These are phyloP conservation scores for Arthrobotrys sinensis DNA, from an alignment of 2,329 filamentous ascomycete species.

Conservation along the genomic window DNA sequence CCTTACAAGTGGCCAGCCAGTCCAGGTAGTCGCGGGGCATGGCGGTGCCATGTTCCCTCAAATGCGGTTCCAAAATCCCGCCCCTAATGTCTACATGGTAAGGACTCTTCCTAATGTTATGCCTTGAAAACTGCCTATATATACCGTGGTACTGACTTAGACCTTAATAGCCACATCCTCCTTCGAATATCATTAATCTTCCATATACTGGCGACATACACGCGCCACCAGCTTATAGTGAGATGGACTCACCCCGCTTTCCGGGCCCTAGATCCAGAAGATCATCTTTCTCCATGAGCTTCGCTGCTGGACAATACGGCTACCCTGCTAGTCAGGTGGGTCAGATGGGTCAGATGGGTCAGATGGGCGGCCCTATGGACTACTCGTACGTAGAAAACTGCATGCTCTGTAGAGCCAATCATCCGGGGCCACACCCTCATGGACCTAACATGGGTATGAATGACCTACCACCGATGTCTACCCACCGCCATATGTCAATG, in stretches of 20 bases:
- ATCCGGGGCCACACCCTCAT: conserved; percentile 45
- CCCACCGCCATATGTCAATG: conserved; percentile 24
- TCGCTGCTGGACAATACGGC: conserved; percentile 11
- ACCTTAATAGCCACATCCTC: conserved; percentile 1
- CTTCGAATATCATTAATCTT: conserved; percentile 19
- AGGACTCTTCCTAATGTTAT: background rate
- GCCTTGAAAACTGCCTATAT: no score
- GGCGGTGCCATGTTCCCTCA: conserved; percentile 9
- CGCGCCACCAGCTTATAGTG: conserved; percentile 41
- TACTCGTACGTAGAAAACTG: conserved; percentile 29
- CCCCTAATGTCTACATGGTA: conserved; percentile 28
- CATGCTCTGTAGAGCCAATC: conserved; percentile 37
- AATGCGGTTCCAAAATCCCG: conserved; percentile 23
- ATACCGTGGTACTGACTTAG: background rate
- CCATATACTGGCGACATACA: conserved; percentile 37
- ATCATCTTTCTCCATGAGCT: conserved; percentile 39
- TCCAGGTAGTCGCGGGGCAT: conserved; percentile 21
- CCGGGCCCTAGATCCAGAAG: conserved; percentile 30
- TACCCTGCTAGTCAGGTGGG: background rate
- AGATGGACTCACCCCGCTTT: conserved; percentile 38
- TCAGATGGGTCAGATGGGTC: no score
- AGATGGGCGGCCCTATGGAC: conserved; percentile 21
- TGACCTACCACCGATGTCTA: conserved; percentile 30
- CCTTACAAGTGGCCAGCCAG: conserved; percentile 31
- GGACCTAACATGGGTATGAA: conserved; percentile 15